phyloP scores from a whole-genome alignment of 2,329 filamentous ascomycete species.

The Pseudogymnoascus verrucosus region DNA sequence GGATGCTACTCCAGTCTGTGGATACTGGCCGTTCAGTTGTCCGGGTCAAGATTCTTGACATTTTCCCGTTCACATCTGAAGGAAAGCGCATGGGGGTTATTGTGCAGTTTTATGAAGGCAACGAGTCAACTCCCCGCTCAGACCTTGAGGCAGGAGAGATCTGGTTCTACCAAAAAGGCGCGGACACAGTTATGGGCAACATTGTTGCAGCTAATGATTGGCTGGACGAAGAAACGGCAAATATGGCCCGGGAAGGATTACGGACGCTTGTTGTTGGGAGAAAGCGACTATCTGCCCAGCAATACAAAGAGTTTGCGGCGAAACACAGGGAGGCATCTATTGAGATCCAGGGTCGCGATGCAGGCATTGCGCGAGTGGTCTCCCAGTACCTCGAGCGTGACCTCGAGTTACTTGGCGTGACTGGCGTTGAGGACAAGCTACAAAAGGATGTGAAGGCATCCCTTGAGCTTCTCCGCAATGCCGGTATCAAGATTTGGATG shows the following conservation, averaged over 20 bases:
- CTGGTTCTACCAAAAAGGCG: conserved; percentile 98
- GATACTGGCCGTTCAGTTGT: conserved; percentile 68
- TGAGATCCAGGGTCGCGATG: conserved; percentile 70
- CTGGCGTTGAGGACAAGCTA: conserved; percentile 93
- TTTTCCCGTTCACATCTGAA: conserved; percentile 96
- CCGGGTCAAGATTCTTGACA: conserved; percentile 78
- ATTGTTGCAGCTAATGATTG: conserved; percentile 96
- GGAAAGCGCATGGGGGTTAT: conserved; percentile 98
- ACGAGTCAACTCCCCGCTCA: conserved; percentile 37
- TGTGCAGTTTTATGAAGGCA: conserved; percentile 67
- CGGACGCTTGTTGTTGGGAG: conserved; percentile 93
- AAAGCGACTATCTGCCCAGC: conserved; percentile 68
- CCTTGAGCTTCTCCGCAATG: conserved; percentile 88
- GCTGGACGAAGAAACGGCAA: conserved; percentile 98
- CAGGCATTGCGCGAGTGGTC: conserved; percentile 71
- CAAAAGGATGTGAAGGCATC: conserved; percentile 94
- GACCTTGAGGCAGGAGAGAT: conserved; percentile 63
- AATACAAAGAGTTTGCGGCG: conserved; percentile 72
- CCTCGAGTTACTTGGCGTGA: conserved; percentile 90
- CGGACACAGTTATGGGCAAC: conserved; percentile 94
- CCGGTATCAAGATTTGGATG: conserved; percentile 99
- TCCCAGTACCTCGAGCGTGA: conserved; percentile 76
- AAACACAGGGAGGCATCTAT: conserved; percentile 74
- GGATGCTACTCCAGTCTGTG: conserved; percentile 72
- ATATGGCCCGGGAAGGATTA: conserved; percentile 95